Percentiles rank a stretch among this genome's conserved stretches.
Evolutionary conservation across 164 flowering plant species (phyloP).

Genomic region (Stephania yunnanensis): DNA sequence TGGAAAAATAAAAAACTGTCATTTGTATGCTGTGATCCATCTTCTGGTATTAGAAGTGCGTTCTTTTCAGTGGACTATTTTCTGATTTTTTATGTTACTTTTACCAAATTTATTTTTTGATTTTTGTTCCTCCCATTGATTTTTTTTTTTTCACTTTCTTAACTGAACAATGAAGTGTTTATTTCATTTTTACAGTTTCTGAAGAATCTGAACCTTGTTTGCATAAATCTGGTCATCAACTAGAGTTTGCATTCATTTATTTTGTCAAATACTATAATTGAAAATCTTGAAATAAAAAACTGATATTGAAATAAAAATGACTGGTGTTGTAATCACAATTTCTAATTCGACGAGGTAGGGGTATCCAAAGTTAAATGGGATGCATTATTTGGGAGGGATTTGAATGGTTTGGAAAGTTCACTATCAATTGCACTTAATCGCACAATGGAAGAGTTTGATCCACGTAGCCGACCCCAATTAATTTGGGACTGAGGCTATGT

Average conservation of each 20-base stretch:
- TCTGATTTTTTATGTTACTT: too few species aligned
- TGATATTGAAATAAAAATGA: background rate
- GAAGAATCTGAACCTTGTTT: background rate
- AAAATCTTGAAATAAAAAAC: background rate
- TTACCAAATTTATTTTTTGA: too few species aligned
- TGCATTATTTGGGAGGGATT: too few species aligned
- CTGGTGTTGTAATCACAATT: background rate
- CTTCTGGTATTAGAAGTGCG: conserved; percentile 32
- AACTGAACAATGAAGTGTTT: background rate
- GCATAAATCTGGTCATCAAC: background rate
- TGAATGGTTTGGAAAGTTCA: too few species aligned
- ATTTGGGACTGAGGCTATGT: too few species aligned
- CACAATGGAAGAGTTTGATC: too few species aligned
- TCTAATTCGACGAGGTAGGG: too few species aligned
- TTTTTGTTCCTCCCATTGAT: conserved; percentile 12
- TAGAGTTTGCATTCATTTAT: background rate
- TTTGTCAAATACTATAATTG: background rate
- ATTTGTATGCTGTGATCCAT: conserved; percentile 19
- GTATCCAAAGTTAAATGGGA: too few species aligned
- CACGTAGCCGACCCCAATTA: too few species aligned
- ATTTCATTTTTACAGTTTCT: background rate
- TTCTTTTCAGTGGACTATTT: conserved; percentile 1
- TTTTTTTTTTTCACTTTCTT: background rate
- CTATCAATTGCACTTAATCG: too few species aligned
- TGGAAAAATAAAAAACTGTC: conserved; percentile 20